phyloP scores from a whole-genome alignment of 148 eudicot species.

The Chenopodium berlandieri region DNA sequence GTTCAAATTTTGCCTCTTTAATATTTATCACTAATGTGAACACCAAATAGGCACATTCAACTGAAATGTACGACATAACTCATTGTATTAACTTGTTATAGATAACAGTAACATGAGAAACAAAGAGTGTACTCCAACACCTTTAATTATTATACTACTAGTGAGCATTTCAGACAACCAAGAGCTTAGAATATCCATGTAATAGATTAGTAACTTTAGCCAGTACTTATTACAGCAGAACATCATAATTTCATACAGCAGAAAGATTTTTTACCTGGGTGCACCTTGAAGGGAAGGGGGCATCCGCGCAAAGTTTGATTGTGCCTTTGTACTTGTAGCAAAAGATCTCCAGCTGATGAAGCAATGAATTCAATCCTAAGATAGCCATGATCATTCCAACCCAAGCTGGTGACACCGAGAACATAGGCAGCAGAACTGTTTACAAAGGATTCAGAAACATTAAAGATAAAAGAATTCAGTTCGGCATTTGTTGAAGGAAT shows the following conservation, averaged over 20 bases:
- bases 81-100: not conserved
- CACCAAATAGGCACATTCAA: not conserved
- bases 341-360: conserved; percentile 64
- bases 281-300: conserved; percentile 71
- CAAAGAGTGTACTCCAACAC: not conserved
- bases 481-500: conserved; percentile 48
- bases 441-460: conserved; percentile 45
- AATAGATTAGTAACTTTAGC: not conserved
- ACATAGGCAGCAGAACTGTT: conserved; percentile 50
- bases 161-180: not conserved
- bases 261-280: conserved; percentile 30
- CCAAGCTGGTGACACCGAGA: conserved; percentile 44
- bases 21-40: not conserved
- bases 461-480: conserved; percentile 33
- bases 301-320: conserved; percentile 64
- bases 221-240: not conserved
- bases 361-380: conserved; percentile 59
- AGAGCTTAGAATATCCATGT: too few species aligned
- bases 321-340: conserved; percentile 50
- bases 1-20: conserved; percentile 21
- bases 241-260: not conserved
- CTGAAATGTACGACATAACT: not conserved
- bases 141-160: not conserved
- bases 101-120: not conserved
- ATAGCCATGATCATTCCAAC: conserved; percentile 60